Evolutionary conservation across 208 protist genomes (phyloP).

Genomic region (Crithidia expoeki): DNA sequence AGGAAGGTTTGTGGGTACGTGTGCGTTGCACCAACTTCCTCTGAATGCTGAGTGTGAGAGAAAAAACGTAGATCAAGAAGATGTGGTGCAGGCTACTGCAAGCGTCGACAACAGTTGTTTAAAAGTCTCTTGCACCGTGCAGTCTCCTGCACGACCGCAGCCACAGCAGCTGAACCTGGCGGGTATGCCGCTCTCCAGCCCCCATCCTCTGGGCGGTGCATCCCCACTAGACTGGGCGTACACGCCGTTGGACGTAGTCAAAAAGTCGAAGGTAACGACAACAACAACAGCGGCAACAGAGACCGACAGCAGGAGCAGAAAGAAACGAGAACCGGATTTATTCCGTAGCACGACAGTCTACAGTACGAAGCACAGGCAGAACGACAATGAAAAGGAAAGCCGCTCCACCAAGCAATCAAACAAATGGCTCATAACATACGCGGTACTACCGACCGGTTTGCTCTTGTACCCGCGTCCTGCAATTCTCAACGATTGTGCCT

Average conservation of each 20-base stretch:
- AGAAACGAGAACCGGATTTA: background rate
- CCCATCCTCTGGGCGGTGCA: background rate
- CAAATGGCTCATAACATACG: background rate
- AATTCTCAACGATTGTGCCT: background rate
- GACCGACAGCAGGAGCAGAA: background rate
- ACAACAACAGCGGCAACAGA: background rate
- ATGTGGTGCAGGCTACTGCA: too few relatives aligned
- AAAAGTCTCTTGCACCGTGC: background rate
- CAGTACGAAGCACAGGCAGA: background rate
- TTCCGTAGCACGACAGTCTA: too few relatives aligned
- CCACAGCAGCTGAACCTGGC: constrained; percentile 18
- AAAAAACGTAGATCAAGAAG: too few relatives aligned
- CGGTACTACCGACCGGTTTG: background rate
- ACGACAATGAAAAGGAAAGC: background rate
- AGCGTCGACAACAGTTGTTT: too few relatives aligned
- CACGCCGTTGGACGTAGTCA: background rate
- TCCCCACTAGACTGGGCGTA: constrained; percentile 12
- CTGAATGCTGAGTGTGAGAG: background rate
- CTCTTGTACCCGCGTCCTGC: background rate
- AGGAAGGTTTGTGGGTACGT: constrained; percentile 16
- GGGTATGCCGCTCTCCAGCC: constrained; percentile 7
- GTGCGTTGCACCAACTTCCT: constrained; percentile 1
- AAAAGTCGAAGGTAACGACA: background rate
- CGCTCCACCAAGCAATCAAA: background rate
- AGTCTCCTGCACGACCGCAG: constrained; percentile 13